Evolutionary conservation across 805 yeast species (phyloP).

Genomic region (Metschnikowia santaceciliae): DNA sequence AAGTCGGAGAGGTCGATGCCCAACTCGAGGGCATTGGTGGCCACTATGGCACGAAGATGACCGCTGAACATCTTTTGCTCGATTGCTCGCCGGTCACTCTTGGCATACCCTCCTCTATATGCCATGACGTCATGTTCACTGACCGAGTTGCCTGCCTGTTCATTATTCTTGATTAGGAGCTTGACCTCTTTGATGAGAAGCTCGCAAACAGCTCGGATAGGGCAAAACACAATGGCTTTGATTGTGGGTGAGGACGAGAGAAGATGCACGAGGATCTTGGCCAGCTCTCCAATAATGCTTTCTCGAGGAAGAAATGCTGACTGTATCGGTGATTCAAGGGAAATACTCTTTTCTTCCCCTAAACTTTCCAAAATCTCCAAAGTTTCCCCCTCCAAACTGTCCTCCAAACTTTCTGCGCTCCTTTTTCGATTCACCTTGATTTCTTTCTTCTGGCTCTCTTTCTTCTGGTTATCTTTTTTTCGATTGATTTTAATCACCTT

Average conservation of each 20-base stretch:
- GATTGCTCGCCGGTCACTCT: conserved; percentile 78
- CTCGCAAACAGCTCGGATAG: conserved; percentile 83
- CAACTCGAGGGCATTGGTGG: conserved; percentile 92
- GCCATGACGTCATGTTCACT: conserved; percentile 69
- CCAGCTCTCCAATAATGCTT: conserved; percentile 71
- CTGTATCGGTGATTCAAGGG: conserved; percentile 10
- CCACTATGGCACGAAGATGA: conserved; percentile 75
- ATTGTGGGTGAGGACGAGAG: conserved; percentile 51
- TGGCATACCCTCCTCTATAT: conserved; percentile 92
- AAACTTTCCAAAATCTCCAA: not conserved
- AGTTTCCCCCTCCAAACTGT: not conserved
- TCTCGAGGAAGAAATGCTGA: conserved; percentile 43
- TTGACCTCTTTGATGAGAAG: conserved; percentile 80
- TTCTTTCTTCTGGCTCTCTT: too few relatives aligned
- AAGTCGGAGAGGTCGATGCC: conserved; percentile 94
- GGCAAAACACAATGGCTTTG: conserved; percentile 86
- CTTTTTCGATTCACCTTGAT: not conserved
- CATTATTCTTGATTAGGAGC: conserved; percentile 29
- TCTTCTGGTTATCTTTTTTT: too few relatives aligned
- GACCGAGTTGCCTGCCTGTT: conserved; percentile 21
- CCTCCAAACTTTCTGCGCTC: not conserved
- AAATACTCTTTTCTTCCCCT: not conserved
- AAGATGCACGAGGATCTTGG: conserved; percentile 64
- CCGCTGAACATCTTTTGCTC: conserved; percentile 92
- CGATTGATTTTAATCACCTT: not conserved